Base-by-base conservation (phyloP, 257 asterid species). In the Penstemon eatonii region DNA sequence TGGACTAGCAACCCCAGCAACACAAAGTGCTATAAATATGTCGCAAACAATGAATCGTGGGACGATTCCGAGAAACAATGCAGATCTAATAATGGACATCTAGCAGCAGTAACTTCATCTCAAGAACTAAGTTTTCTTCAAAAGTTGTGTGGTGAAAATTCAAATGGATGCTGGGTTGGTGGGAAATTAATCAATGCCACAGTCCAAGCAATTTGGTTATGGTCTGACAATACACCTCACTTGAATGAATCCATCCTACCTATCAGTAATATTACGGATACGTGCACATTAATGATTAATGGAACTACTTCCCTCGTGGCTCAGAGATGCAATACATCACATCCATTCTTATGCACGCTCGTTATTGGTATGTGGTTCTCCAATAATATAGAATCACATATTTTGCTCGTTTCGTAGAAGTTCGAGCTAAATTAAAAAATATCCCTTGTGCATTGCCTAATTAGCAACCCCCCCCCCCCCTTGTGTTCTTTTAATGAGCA, bases 101-200 rank as follows among this genome's bases (percentile, higher is more conserved):
- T 92, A 8, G 96, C 95, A 8, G 78, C 96, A 7, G 77, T 76
- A 45, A 42, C 84, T 59, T 85, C 93, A 12, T 65, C 61, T 19
- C 73, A 90, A 80, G 96, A 90, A 63, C 83, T 88, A 44, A 40
- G 11, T 54, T 69, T 83, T 76, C 75, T 85, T 77, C 87, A 69
- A 41, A 85, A 79, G 71, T 69, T 86, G 61, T 92, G 97, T 63
- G 54, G 71, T 77, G 82, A 71, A 69, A 81, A 62, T 68, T 64
- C 79, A 38, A 79, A 61, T 36, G 85, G 87, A 75, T 92, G 98
- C 78, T 92, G 98, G 98, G 79, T 92, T 82, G 98, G 97, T 11
- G 97, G 96, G 57, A 82, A 82, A 78, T 71, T 65, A 54, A 65
- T 56, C 66, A 72, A 82, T 38, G 65, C 50, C 44, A 60, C 83